Base-by-base conservation (phyloP, 768 basidiomycete genomes). In the Clavulina sp. region DNA sequence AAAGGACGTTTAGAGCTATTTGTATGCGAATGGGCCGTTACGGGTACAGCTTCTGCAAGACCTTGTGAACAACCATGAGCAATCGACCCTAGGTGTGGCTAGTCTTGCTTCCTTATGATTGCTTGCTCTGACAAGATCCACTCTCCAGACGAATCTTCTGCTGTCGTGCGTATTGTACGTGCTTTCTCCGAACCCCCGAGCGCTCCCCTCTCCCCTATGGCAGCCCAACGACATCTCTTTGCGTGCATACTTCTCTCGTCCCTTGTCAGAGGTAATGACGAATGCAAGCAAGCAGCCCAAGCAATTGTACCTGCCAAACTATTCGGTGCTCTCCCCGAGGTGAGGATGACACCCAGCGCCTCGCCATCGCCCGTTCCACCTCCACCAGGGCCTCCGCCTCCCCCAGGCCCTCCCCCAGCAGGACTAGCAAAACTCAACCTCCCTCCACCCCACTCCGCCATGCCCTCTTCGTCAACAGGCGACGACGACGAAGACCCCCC, bases 231-330 rank as follows among this genome's bases (percentile, higher is more conserved):
- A 4, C 78, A 77, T 4, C 82, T 85, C 57, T 72, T 91, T 56
- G 76, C 87, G 2, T 73, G 76, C 6, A 70, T 88, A 40, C 73
- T 91, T 55, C 89, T 92, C 60, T 67, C 85, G 2, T 82, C 86
- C 60, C 73, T 92, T 30, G 69, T 92, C 41, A 72, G 80, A 23
- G 76, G 65, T 51, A 67, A 67, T 4, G 71, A 72, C 56, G 57
- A 62, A 47, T 65, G 64, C 54, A 71, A 71, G 55, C 63, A 64
- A 41, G 52, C 66, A 34, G 69, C 69, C 2, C 56, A 69, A 9
- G 60, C 61, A n/a, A 62, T 70, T 52, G 58, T 60, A 7, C 57
- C 54, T 28, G 13, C 43, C n/a, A n/a, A n/a, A n/a, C n/a, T n/a
- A n/a, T n/a, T n/a, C n/a, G n/a, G n/a, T n/a, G n/a, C n/a, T n/a